A percentile compares a stretch with the other conserved stretches of the same genome.
These are phyloP conservation scores for Calendula officinalis DNA, from an alignment of 129 eudicot species.

Conservation along the genomic window DNA sequence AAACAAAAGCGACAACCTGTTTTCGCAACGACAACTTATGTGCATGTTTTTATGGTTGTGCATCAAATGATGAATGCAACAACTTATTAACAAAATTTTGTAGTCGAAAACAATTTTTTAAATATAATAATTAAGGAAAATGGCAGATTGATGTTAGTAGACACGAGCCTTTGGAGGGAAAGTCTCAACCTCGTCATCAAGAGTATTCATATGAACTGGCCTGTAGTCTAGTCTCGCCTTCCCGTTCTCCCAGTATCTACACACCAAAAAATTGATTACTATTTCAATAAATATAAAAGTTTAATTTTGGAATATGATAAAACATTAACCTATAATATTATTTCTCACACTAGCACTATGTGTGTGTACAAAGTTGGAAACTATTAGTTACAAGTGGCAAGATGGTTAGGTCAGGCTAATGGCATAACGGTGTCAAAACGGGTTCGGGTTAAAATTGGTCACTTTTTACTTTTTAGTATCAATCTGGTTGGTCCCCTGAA, in stretches of 20 bases:
- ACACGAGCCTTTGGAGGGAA: constrained; percentile 98
- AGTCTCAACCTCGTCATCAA: constrained; percentile 85
- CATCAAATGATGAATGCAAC: constrained; percentile 38
- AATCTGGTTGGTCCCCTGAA: no score
- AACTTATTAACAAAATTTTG: constrained; percentile 41
- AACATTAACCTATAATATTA: neutral
- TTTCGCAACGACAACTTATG: constrained; percentile 22
- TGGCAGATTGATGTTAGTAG: constrained; percentile 35
- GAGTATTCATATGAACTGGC: constrained; percentile 96
- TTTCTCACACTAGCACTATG: no score
- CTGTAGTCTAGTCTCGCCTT: constrained; percentile 84
- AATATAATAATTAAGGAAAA: constrained; percentile 18
- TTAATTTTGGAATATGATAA: neutral
- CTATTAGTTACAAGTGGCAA: neutral
- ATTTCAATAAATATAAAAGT: neutral
- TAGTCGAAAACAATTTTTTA: constrained; percentile 21
- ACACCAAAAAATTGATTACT: constrained; percentile 15
- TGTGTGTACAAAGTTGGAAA: neutral
- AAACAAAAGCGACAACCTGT: constrained; percentile 28
- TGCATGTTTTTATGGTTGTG: constrained; percentile 31
- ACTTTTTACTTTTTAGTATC: no score
- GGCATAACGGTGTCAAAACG: no score
- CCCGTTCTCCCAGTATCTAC: constrained; percentile 95
- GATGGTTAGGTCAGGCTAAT: no score
- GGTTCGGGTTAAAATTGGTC: no score